A percentile compares a stretch with the other conserved stretches of the same genome.
phyloP scores from a whole-genome alignment of 345 rosid species.

The Cardiospermum halicacabum region DNA sequence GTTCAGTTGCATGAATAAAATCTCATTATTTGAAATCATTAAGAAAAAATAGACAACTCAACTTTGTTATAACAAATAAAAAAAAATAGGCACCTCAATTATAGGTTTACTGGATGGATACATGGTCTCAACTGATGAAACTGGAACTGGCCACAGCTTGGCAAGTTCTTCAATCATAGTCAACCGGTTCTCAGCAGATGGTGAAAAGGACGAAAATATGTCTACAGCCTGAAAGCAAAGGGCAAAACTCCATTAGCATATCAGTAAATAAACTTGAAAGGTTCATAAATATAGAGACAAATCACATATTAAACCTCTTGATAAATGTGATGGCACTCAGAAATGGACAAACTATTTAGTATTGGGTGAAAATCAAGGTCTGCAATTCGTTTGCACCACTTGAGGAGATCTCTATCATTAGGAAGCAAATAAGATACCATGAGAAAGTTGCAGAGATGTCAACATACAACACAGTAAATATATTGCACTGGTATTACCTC shows the following conservation, averaged over 20 bases:
- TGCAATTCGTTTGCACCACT: constrained; percentile 86
- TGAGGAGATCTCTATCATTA: constrained; percentile 80
- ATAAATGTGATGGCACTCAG: constrained; percentile 48
- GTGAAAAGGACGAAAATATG: constrained; percentile 60
- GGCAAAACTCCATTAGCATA: constrained; percentile 9
- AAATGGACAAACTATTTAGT: constrained; percentile 34
- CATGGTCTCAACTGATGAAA: constrained; percentile 32
- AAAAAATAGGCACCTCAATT: constrained; percentile 59
- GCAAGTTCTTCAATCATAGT: constrained; percentile 53
- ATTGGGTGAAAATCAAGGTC: constrained; percentile 23
- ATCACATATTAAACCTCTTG: constrained; percentile 55
- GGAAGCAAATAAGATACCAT: constrained; percentile 19
- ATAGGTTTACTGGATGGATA: constrained; percentile 56
- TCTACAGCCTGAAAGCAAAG: constrained; percentile 63
- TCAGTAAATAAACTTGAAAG: neutral
- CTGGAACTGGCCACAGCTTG: constrained; percentile 54
- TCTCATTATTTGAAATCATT: constrained; percentile 13
- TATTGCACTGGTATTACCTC: constrained; percentile 39
- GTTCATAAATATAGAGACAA: neutral
- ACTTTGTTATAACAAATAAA: constrained; percentile 1
- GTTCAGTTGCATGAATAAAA: constrained; percentile 24
- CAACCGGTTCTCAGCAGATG: constrained; percentile 46
- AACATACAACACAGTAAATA: constrained; percentile 3
- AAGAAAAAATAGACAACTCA: too few species aligned
- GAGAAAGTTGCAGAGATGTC: constrained; percentile 2